Percentiles rank a stretch among this genome's conserved stretches.
Evolutionary conservation across 164 flowering plant genomes (phyloP).

Genomic region (Nelumbo lutea): DNA sequence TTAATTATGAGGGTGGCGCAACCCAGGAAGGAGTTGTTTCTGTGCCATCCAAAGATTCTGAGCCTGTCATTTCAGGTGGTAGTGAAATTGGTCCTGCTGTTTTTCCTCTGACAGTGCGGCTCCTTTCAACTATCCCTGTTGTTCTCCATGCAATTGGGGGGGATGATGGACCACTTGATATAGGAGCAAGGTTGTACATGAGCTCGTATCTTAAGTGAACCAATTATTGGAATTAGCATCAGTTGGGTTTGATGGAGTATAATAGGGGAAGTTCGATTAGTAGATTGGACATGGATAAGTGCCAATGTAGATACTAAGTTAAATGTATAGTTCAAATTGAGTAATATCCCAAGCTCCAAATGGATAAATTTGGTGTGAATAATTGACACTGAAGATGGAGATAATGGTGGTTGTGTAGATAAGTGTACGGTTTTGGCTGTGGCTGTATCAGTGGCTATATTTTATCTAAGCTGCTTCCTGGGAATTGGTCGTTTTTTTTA

Average conservation of each 20-base stretch:
- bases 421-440: slow-evolving; percentile 9
- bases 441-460: slow-evolving; percentile 27
- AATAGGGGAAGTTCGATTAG: not conserved
- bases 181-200: slow-evolving; percentile 66
- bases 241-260: not conserved
- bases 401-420: slow-evolving; percentile 26
- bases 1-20: slow-evolving; percentile 4
- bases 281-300: slow-evolving; percentile 2
- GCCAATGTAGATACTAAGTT: slow-evolving; percentile 31
- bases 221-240: not conserved
- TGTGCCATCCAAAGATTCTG: slow-evolving; percentile 1
- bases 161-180: slow-evolving; percentile 74
- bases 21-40: not conserved
- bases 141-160: slow-evolving; percentile 85
- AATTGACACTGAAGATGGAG: slow-evolving; percentile 11
- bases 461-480: slow-evolving; percentile 43
- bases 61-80: slow-evolving; percentile 4
- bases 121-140: slow-evolving; percentile 69
- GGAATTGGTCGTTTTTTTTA: slow-evolving; percentile 40
- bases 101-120: slow-evolving; percentile 64
- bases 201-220: slow-evolving; percentile 53
- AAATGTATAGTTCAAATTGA: slow-evolving; percentile 26
- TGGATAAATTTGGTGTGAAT: slow-evolving; percentile 16
- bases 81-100: slow-evolving; percentile 43
- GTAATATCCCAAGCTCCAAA: not conserved